These are phyloP conservation scores for Talaromyces wortmannii DNA, from an alignment of 495 filamentous ascomycete genomes.

Conservation along the genomic window DNA sequence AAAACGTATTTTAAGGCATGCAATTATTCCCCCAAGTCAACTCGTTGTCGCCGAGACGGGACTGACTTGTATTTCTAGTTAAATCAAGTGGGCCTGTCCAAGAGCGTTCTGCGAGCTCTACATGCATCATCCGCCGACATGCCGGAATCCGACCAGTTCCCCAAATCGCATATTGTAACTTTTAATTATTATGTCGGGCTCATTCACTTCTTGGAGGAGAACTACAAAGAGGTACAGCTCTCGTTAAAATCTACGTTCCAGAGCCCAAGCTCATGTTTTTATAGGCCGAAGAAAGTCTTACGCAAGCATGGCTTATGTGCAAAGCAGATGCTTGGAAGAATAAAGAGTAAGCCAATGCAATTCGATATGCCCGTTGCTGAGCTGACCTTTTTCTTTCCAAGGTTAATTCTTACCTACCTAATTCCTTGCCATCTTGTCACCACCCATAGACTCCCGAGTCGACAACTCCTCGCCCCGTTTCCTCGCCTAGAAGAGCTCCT, in stretches of 20 bases:
- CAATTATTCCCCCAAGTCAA: neutral
- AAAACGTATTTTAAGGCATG: constrained; percentile 90
- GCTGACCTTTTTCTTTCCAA: constrained; percentile 28
- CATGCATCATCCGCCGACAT: constrained; percentile 69
- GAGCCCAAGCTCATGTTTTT: neutral
- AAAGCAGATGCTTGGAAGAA: constrained; percentile 64
- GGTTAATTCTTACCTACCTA: constrained; percentile 90
- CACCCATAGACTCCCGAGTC: constrained; percentile 72
- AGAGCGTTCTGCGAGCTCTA: constrained; percentile 80
- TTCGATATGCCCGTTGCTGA: neutral
- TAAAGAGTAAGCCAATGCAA: constrained; percentile 55
- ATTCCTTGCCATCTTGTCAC: constrained; percentile 88
- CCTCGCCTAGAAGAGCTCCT: constrained; percentile 76
- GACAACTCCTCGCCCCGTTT: constrained; percentile 60
- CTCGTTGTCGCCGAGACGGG: neutral
- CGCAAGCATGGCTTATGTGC: constrained; percentile 71
- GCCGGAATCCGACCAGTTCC: constrained; percentile 66
- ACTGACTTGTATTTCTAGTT: constrained; percentile 35
- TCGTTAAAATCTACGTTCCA: neutral
- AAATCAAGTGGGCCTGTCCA: constrained; percentile 79
- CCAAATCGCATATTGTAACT: constrained; percentile 86
- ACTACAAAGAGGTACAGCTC: constrained; percentile 62
- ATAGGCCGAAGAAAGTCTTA: constrained; percentile 75
- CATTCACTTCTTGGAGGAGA: constrained; percentile 83
- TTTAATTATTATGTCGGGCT: constrained; percentile 95